Percentiles rank a stretch among this genome's conserved stretches.
These are phyloP conservation scores for Phoma sp. DNA, from an alignment of 2,329 filamentous ascomycete genomes.

Conservation along the genomic window DNA sequence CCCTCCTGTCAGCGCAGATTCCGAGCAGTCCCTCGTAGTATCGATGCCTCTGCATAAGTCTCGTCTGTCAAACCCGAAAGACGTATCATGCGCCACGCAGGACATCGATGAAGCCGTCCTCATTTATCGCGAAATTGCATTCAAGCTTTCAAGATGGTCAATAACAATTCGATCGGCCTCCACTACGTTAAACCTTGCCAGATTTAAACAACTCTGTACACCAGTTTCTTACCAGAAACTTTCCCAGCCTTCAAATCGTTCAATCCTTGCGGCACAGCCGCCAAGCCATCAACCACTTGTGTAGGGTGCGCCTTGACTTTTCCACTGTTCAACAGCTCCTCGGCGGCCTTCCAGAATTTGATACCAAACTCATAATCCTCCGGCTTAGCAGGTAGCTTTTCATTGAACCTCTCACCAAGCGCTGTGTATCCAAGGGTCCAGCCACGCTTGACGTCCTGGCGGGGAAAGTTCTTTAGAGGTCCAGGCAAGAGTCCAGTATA, in stretches of 20 bases:
- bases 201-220: constrained; percentile 33
- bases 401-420: constrained; percentile 49
- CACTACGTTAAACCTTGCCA: too few species aligned
- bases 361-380: constrained; percentile 39
- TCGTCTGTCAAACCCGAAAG: too few species aligned
- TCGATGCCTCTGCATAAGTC: too few species aligned
- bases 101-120: too few species aligned
- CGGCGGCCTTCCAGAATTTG: constrained; percentile 34
- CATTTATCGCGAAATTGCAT: too few species aligned
- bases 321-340: constrained; percentile 35
- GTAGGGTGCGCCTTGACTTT: constrained; percentile 44
- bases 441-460: constrained; percentile 55
- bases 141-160: too few species aligned
- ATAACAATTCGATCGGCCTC: too few species aligned
- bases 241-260: constrained; percentile 43
- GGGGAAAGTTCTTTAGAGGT: constrained; percentile 43
- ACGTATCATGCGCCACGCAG: too few species aligned
- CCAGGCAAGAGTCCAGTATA: constrained; percentile 26
- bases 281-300: constrained; percentile 39
- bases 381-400: constrained; percentile 37
- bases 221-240: constrained; percentile 46
- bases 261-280: constrained; percentile 41
- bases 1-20: too few species aligned
- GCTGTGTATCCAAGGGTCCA: constrained; percentile 54
- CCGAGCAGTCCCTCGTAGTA: too few species aligned